phyloP scores from a whole-genome alignment of 106 monocot genomes.

The Phalaenopsis equestris region DNA sequence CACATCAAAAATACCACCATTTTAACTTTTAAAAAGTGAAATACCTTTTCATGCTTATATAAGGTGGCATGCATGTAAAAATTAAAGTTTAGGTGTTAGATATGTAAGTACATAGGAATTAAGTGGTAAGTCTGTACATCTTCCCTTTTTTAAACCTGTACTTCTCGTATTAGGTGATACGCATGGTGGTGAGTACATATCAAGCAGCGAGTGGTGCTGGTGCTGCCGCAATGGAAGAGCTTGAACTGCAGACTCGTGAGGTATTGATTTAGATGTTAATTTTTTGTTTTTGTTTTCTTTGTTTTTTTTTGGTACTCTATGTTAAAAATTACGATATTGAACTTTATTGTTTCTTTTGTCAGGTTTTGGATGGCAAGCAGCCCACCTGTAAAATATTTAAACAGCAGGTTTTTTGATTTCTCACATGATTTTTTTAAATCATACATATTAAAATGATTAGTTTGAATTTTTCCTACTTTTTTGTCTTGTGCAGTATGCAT shows the following conservation, averaged over 20 bases:
- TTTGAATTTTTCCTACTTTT: constrained; percentile 10
- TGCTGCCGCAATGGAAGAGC: constrained; percentile 99
- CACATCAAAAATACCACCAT: no score
- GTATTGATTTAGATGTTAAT: constrained; percentile 14
- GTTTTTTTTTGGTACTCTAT: not conserved
- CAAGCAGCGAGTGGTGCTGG: constrained; percentile 99
- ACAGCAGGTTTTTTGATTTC: constrained; percentile 57
- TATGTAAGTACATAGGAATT: no score
- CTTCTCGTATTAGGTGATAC: constrained; percentile 46
- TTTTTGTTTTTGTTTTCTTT: no score
- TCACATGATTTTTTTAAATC: not conserved
- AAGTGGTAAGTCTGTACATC: no score
- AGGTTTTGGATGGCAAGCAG: constrained; percentile 89
- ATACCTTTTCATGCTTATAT: no score
- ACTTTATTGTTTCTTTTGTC: constrained; percentile 11
- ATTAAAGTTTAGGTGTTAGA: no score
- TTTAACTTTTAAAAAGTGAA: no score
- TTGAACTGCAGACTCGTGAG: constrained; percentile 87
- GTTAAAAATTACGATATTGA: not conserved
- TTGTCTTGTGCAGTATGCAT: constrained; percentile 74
- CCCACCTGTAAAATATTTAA: constrained; percentile 95
- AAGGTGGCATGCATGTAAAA: no score
- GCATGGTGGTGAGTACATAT: constrained; percentile 99
- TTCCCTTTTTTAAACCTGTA: not conserved
- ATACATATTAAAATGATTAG: not conserved